A percentile compares a stretch with the other conserved stretches of the same genome.
Evolutionary conservation across 768 basidiomycete species (phyloP).

Genomic region (Boletellus ananiceps): DNA sequence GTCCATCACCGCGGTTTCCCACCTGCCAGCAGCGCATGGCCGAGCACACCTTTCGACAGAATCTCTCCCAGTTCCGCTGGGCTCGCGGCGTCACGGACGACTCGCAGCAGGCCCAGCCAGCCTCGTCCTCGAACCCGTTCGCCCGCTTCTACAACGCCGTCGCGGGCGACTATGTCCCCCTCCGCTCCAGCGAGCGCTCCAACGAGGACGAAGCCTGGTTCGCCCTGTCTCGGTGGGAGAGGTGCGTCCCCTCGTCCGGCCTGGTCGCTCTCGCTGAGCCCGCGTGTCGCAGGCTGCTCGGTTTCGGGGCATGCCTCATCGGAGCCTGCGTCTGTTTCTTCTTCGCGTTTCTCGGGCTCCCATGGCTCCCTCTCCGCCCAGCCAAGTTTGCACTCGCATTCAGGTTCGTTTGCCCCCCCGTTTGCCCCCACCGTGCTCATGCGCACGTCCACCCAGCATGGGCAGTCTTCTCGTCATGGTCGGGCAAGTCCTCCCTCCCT

Average conservation of each 20-base stretch:
- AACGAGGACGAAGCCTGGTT: slow-evolving; percentile 98
- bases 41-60: slow-evolving; percentile 69
- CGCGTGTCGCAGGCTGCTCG: slow-evolving; percentile 59
- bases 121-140: slow-evolving; percentile 57
- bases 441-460: slow-evolving; percentile 43
- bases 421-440: background rate
- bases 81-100: slow-evolving; percentile 68
- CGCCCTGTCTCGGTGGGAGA: slow-evolving; percentile 88
- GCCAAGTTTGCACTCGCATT: slow-evolving; percentile 90
- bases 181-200: slow-evolving; percentile 73
- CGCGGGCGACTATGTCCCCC: slow-evolving; percentile 83
- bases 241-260: slow-evolving; percentile 52
- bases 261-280: background rate
- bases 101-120: slow-evolving; percentile 45
- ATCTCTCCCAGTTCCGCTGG: slow-evolving; percentile 87
- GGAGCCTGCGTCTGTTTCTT: slow-evolving; percentile 94
- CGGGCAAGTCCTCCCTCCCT: slow-evolving; percentile 49
- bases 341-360: slow-evolving; percentile 79
- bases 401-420: slow-evolving; percentile 40
- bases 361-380: slow-evolving; percentile 66
- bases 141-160: slow-evolving; percentile 84
- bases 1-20: slow-evolving; percentile 6
- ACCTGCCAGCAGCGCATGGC: background rate
- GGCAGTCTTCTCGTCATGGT: slow-evolving; percentile 95
- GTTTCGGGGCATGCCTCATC: slow-evolving; percentile 83